These are phyloP conservation scores for Pisolithus tinctorius DNA, from an alignment of 768 basidiomycete species.

Conservation along the genomic window DNA sequence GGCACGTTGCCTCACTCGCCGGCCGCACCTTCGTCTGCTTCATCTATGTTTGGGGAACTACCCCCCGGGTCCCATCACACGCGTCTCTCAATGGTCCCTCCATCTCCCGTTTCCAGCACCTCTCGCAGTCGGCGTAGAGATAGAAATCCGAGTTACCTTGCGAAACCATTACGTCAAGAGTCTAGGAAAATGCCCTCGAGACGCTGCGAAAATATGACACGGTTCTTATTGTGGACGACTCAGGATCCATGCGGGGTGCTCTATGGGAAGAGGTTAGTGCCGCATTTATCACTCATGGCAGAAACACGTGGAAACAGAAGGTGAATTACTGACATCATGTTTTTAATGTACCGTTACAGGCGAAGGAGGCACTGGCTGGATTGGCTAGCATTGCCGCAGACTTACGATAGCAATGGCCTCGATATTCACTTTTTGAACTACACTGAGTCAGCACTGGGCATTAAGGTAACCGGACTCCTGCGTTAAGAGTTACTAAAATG, in stretches of 20 bases:
- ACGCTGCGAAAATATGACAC: constrained; percentile 46
- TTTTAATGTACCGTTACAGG: constrained; percentile 20
- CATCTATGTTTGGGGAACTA: background rate
- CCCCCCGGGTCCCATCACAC: constrained; percentile 15
- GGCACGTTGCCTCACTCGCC: background rate
- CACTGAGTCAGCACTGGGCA: constrained; percentile 21
- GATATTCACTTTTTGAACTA: constrained; percentile 58
- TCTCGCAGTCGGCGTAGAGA: constrained; percentile 13
- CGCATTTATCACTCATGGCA: background rate
- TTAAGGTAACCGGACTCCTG: constrained; percentile 29
- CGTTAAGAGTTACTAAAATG: too few species aligned
- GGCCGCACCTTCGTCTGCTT: too few species aligned
- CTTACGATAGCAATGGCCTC: constrained; percentile 56
- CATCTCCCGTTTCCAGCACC: constrained; percentile 5
- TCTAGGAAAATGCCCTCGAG: constrained; percentile 26
- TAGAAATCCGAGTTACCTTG: constrained; percentile 18
- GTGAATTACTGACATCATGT: background rate
- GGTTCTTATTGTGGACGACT: constrained; percentile 56
- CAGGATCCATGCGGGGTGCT: constrained; percentile 43
- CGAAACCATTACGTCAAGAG: constrained; percentile 20
- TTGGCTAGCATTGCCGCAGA: constrained; percentile 42
- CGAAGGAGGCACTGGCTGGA: constrained; percentile 38
- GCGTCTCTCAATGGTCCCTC: constrained; percentile 19
- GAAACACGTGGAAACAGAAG: background rate
- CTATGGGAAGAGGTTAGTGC: constrained; percentile 45